Conservation (phyloP, 371 early-diverging fungal species). For the Haplosporangium sp. region DNA sequence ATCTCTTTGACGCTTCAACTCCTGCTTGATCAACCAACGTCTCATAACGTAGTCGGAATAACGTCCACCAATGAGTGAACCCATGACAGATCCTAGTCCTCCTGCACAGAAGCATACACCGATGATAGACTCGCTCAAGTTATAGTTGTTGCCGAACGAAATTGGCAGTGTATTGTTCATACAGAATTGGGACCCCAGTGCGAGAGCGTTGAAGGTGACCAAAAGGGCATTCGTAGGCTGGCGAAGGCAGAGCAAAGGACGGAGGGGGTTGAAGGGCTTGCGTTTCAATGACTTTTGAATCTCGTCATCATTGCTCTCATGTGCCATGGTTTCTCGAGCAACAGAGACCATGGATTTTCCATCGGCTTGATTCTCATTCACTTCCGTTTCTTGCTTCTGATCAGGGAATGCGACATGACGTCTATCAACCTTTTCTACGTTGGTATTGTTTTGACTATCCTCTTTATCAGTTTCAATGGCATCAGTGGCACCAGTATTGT, state of each 20-base stretch:
- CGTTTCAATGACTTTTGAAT: constrained; percentile 6
- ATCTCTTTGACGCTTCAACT: constrained; percentile 28
- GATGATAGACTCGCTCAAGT: constrained; percentile 51
- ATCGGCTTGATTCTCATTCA: background rate
- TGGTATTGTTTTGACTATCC: background rate
- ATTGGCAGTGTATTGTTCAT: constrained; percentile 60
- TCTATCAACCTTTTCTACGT: background rate
- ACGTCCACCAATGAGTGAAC: constrained; percentile 61
- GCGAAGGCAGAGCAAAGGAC: constrained; percentile 39
- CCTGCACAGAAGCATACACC: constrained; percentile 62
- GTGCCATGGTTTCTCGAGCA: background rate
- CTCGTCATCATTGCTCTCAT: background rate
- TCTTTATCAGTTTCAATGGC: background rate
- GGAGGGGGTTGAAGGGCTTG: constrained; percentile 49
- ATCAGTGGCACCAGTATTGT: background rate
- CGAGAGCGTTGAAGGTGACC: constrained; percentile 34
- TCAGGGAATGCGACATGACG: constrained; percentile 36
- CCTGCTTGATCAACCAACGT: constrained; percentile 49
- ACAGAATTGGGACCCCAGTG: constrained; percentile 43
- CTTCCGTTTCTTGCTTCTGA: constrained; percentile 2
- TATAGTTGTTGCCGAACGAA: constrained; percentile 54
- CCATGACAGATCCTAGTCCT: constrained; percentile 61
- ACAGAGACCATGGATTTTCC: background rate
- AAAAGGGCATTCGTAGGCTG: constrained; percentile 35
- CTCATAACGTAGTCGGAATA: constrained; percentile 62